Base-by-base conservation (phyloP, 768 basidiomycete genomes). In the Mycena filopes region DNA sequence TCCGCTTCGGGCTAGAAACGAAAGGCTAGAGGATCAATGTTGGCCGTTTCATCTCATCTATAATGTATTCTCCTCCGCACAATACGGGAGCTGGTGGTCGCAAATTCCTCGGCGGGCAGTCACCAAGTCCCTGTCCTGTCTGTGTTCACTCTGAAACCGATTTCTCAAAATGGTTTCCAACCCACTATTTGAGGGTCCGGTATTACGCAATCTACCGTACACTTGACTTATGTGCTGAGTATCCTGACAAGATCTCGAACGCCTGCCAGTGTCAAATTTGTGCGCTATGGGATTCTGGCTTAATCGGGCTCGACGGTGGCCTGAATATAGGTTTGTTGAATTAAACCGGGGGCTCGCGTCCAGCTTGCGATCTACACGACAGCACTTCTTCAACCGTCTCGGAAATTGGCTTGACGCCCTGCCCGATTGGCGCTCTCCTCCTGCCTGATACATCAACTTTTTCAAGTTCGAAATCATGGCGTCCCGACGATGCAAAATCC, bases 381-480 rank as follows among this genome's bases (percentile, higher is more conserved):
- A n/a, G n/a, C n/a, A n/a, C n/a, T n/a, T n/a, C n/a, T n/a, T n/a
- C n/a, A n/a, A n/a, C n/a, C n/a, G n/a, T 28, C 20, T 21, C 54
- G 18, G 18, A 42, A 55, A 42, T 43, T 15, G 21, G 15, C 25
- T 43, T 38, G 38, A 18, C 18, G 51, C 38, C 29, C 16, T 53
- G 7, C 38, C 38, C 8, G 20, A 41, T 42, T 46, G 46, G 42
- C 43, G 55, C 55, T 56, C n/a, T n/a, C n/a, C n/a, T n/a, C n/a
- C n/a, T n/a, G 21, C 21, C 29, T 46, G 55, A 57, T 47, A 23
- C 46, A 36, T 47, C 45, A 26, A 21, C 45, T 11, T 46, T 36
- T 33, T 16, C 15, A 45, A 45, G 3, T 29, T 20, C 28, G 28
- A 46, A 45, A 29, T 23, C 43, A 46, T 33, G 7, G 12, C 33